phyloP scores from a whole-genome alignment of 2,329 filamentous ascomycete species.

The Grosmannia penicillata region DNA sequence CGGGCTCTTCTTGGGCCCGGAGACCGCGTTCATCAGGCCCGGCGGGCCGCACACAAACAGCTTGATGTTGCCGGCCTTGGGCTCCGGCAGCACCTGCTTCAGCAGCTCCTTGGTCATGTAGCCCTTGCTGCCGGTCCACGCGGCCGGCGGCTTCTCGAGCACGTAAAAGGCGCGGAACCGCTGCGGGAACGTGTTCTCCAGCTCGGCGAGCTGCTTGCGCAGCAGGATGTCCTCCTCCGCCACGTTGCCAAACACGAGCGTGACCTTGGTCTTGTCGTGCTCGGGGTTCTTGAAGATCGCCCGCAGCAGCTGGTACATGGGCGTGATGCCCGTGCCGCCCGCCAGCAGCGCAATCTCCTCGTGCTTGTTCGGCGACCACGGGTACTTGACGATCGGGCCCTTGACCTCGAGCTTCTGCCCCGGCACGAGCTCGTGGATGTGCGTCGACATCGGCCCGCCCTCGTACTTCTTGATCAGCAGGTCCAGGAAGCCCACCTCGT shows the following conservation, averaged over 20 bases:
- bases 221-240: slow-evolving; percentile 82
- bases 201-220: slow-evolving; percentile 66
- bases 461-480: slow-evolving; percentile 88
- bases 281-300: slow-evolving; percentile 91
- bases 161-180: slow-evolving; percentile 93
- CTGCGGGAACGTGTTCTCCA: slow-evolving; percentile 92
- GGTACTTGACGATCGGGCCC: slow-evolving; percentile 88
- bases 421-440: slow-evolving; percentile 69
- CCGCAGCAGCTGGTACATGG: slow-evolving; percentile 90
- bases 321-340: slow-evolving; percentile 93
- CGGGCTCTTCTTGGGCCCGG: slow-evolving; percentile 80
- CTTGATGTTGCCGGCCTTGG: slow-evolving; percentile 86
- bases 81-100: slow-evolving; percentile 88
- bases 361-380: slow-evolving; percentile 85
- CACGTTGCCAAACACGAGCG: slow-evolving; percentile 85
- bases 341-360: slow-evolving; percentile 74
- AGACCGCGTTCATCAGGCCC: slow-evolving; percentile 84
- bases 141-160: slow-evolving; percentile 51
- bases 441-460: slow-evolving; percentile 77
- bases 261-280: slow-evolving; percentile 93
- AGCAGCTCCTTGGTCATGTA: slow-evolving; percentile 81
- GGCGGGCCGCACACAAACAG: slow-evolving; percentile 92
- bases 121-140: slow-evolving; percentile 71
- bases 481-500: slow-evolving; percentile 65
- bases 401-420: slow-evolving; percentile 83